Percentiles rank a stretch among this genome's conserved stretches.
These are phyloP conservation scores for Zoysia matrella DNA, from an alignment of 202 grass and related monocot species.

Conservation along the genomic window DNA sequence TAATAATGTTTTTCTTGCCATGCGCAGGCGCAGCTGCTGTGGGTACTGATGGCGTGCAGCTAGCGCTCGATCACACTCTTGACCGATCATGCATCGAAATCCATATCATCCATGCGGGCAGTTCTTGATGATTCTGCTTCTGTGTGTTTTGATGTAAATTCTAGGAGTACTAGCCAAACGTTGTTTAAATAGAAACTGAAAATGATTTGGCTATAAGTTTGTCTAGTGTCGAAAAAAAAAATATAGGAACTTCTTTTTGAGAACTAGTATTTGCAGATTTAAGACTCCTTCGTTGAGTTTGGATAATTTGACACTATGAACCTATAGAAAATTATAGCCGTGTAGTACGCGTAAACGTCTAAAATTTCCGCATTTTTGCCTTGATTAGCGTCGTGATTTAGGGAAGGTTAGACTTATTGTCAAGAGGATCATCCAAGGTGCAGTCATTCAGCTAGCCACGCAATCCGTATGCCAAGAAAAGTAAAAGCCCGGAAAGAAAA, in stretches of 20 bases:
- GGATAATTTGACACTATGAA: too few species aligned
- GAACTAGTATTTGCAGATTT: too few species aligned
- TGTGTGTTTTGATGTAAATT: not conserved
- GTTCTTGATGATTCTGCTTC: constrained; percentile 24
- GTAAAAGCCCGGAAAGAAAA: not conserved
- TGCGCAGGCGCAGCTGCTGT: constrained; percentile 38
- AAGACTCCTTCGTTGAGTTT: too few species aligned
- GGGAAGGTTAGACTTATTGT: not conserved
- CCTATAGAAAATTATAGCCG: not conserved
- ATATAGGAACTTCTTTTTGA: too few species aligned
- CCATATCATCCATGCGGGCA: constrained; percentile 16
- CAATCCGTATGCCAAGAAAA: not conserved
- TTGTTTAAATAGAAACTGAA: too few species aligned
- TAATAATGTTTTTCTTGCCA: constrained; percentile 49
- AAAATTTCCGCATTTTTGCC: constrained; percentile 9
- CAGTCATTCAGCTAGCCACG: not conserved
- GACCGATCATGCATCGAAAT: not conserved
- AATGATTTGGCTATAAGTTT: not conserved
- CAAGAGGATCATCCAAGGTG: not conserved
- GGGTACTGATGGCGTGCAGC: not conserved
- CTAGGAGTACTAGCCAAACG: not conserved
- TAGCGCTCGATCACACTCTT: not conserved
- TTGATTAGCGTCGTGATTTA: constrained; percentile 37
- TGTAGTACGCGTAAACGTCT: constrained; percentile 7
- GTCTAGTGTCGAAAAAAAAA: too few species aligned